phyloP scores from a whole-genome alignment of 78 protist species.

The Dictyostelium intermedium region DNA sequence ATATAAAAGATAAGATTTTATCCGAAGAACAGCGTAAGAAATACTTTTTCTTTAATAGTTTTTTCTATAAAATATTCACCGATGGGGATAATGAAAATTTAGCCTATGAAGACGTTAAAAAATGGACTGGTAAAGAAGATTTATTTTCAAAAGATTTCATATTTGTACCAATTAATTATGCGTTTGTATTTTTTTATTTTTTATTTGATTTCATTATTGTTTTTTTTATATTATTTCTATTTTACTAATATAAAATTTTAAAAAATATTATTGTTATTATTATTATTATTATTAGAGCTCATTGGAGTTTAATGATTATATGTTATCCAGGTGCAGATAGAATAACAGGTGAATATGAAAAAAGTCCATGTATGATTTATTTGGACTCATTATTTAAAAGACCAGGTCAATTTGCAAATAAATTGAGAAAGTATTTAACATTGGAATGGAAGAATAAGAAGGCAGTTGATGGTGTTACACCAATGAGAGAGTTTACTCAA shows the following conservation, averaged over 20 bases:
- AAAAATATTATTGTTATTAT: background rate
- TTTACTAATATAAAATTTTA: too few species aligned
- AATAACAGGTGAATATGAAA: background rate
- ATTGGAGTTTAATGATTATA: slow-evolving; percentile 68
- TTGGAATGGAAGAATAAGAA: slow-evolving; percentile 61
- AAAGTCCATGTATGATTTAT: slow-evolving; percentile 23
- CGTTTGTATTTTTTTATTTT: background rate
- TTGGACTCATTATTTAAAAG: slow-evolving; percentile 63
- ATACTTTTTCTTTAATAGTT: slow-evolving; percentile 70
- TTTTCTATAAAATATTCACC: slow-evolving; percentile 55
- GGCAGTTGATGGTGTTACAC: background rate
- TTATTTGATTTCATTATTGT: background rate
- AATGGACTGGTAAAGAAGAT: slow-evolving; percentile 73
- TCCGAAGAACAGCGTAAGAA: background rate
- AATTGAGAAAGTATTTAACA: slow-evolving; percentile 39
- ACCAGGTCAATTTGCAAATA: background rate
- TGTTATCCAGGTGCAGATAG: slow-evolving; percentile 46
- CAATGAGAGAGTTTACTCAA: background rate
- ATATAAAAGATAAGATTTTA: slow-evolving; percentile 14
- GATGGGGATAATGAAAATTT: background rate
- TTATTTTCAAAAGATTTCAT: slow-evolving; percentile 71
- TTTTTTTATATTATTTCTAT: too few species aligned
- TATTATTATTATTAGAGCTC: slow-evolving; percentile 9
- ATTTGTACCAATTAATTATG: slow-evolving; percentile 77
- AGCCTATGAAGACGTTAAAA: slow-evolving; percentile 36